Evolutionary conservation across 805 yeast genomes (phyloP), one percentile per base, ranked within the genome.

Genomic region (Myxozyma nipponensis): DNA sequence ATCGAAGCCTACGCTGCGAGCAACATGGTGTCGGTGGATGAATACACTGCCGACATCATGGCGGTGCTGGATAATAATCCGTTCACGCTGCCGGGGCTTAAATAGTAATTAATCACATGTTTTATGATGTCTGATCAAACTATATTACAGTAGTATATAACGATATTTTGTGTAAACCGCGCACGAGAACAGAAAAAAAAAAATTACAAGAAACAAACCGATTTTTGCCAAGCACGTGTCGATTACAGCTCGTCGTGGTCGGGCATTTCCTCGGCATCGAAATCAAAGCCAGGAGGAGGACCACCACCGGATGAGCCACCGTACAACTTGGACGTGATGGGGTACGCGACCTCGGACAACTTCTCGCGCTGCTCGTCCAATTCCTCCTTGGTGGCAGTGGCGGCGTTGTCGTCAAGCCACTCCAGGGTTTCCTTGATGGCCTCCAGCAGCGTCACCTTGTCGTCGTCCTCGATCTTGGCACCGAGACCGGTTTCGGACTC

Each of bases 321-420:
- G 70, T 84, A 85, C 50, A 91, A 73, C 76, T 91, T 93, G 59
- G 91, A 78, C 45, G 96, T 86, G 65, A 93, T 90, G 70, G 98
- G 97, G 71, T 83, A 83, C 42, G 96, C 95, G 64, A 84, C 74
- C 63, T 84, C 79, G 57, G 84, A 79, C 69, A 91, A 79, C 66
- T 84, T 73, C 63, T 85, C 90, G 72, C 81, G 86, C 74, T 89
- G 95, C 71, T 89, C 97, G 50, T 87, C 95, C 62, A 86, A 84
- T 66, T 93, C 98, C 72, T 90, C 97, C 64, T 84, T 79, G 46
- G 95, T 78, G 41, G 97, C 97, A 56, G 86, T 74, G 51, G 87
- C 95, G 64, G 77, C 81, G 72, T 86, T 81, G 65, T 84, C 96
- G 63, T 88, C 95, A 63, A 93, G 73, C 84, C 91, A 87, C 69